Percentiles rank a stretch among this genome's conserved stretches.
phyloP scores from a whole-genome alignment of 495 filamentous ascomycete species.

The Hypoxylon lienhwacheense region DNA sequence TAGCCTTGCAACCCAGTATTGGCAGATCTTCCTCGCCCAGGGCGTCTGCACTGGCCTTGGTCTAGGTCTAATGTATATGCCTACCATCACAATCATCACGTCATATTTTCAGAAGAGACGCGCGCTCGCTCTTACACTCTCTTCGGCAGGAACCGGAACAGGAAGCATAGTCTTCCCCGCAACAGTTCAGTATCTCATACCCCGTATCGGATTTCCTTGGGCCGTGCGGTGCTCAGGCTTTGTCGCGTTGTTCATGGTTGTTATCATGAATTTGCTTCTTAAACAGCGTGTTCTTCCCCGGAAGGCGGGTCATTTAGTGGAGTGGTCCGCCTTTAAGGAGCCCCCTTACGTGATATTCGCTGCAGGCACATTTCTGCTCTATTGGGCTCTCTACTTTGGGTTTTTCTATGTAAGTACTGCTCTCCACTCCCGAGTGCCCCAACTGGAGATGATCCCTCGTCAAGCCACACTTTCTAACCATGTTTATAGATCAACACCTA shows the following conservation, averaged over 20 bases:
- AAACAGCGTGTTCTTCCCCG: slow-evolving; percentile 40
- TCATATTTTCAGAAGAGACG: slow-evolving; percentile 47
- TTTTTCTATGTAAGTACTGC: slow-evolving; percentile 49
- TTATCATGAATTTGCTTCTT: slow-evolving; percentile 37
- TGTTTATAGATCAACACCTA: slow-evolving; percentile 37
- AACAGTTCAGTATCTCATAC: slow-evolving; percentile 47
- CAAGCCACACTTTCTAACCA: neutral
- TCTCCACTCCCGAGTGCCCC: neutral
- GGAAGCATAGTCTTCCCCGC: slow-evolving; percentile 50
- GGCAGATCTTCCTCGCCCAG: slow-evolving; percentile 51
- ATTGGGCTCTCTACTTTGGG: slow-evolving; percentile 50
- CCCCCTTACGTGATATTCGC: slow-evolving; percentile 44
- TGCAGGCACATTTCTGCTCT: slow-evolving; percentile 45
- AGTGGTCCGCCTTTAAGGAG: slow-evolving; percentile 49
- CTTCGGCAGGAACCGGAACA: slow-evolving; percentile 47
- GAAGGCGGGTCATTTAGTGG: slow-evolving; percentile 42
- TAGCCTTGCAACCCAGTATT: slow-evolving; percentile 44
- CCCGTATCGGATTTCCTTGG: slow-evolving; percentile 49
- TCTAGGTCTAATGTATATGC: slow-evolving; percentile 50
- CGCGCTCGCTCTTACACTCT: slow-evolving; percentile 40
- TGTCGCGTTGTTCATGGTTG: slow-evolving; percentile 41
- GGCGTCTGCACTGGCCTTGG: slow-evolving; percentile 47
- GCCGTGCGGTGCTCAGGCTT: slow-evolving; percentile 47
- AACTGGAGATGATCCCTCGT: neutral
- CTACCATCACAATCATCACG: slow-evolving; percentile 43